Percentiles rank a stretch among this genome's conserved stretches.
Conservation (phyloP, 2,329 filamentous ascomycete species). For the Ramularia collo-cygni region DNA sequence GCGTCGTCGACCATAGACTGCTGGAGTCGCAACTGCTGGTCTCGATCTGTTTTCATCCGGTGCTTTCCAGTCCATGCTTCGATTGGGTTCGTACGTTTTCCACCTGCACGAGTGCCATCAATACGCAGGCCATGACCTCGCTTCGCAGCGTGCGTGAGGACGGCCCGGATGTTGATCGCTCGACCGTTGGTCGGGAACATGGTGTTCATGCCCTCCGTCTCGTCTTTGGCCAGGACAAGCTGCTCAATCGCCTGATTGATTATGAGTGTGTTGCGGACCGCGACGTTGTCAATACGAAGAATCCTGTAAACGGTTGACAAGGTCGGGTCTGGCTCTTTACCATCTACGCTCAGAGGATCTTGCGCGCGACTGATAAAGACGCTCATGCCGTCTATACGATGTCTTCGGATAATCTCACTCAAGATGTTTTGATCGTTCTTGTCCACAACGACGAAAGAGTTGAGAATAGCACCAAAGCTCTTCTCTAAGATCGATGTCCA, state of each 20-base stretch:
- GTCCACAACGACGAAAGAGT: slow-evolving; percentile 73
- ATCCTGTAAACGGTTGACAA: slow-evolving; percentile 75
- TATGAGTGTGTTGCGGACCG: slow-evolving; percentile 74
- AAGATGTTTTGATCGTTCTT: slow-evolving; percentile 69
- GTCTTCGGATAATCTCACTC: slow-evolving; percentile 54
- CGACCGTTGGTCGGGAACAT: slow-evolving; percentile 57
- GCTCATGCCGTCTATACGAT: slow-evolving; percentile 39
- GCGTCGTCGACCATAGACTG: slow-evolving; percentile 32
- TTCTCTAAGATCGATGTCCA: slow-evolving; percentile 82
- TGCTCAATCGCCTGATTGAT: slow-evolving; percentile 81
- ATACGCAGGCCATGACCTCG: slow-evolving; percentile 56
- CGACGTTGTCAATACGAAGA: slow-evolving; percentile 69
- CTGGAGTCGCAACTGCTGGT: slow-evolving; percentile 34
- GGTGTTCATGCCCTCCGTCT: slow-evolving; percentile 58
- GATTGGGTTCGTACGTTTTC: slow-evolving; percentile 47
- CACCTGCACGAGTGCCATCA: slow-evolving; percentile 43
- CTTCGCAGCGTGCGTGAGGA: slow-evolving; percentile 56
- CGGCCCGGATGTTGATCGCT: slow-evolving; percentile 60
- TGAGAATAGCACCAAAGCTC: slow-evolving; percentile 61
- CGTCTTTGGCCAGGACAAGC: slow-evolving; percentile 65
- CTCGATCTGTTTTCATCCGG: slow-evolving; percentile 46
- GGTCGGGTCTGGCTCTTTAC: slow-evolving; percentile 65
- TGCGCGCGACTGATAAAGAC: slow-evolving; percentile 57
- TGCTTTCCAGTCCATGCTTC: slow-evolving; percentile 47
- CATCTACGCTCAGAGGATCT: slow-evolving; percentile 49